A percentile compares a stretch with the other conserved stretches of the same genome.
Evolutionary conservation across 2,329 filamentous ascomycete genomes (phyloP).

Genomic region (Knoxdaviesia proteae): DNA sequence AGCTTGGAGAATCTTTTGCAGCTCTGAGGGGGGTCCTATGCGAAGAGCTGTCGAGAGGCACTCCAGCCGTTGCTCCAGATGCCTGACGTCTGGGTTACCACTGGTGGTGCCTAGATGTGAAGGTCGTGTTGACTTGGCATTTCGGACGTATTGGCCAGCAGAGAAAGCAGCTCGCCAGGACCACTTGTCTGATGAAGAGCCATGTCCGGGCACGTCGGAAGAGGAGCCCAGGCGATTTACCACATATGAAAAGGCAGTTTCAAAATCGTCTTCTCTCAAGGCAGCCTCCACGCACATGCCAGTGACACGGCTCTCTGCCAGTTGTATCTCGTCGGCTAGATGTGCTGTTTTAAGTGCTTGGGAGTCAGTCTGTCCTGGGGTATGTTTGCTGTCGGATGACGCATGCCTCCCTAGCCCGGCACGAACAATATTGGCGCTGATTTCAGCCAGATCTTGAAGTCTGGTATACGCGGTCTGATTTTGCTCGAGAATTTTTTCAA

Average conservation of each 20-base stretch:
- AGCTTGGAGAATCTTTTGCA: slow-evolving; percentile 54
- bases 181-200: slow-evolving; percentile 32
- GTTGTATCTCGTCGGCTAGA: slow-evolving; percentile 8
- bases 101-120: slow-evolving; percentile 39
- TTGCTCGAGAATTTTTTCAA: slow-evolving; percentile 54
- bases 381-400: slow-evolving; percentile 1
- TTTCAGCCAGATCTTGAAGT: slow-evolving; percentile 49
- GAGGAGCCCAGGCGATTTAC: slow-evolving; percentile 39
- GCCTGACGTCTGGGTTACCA: slow-evolving; percentile 41
- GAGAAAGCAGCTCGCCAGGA: slow-evolving; percentile 63
- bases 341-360: slow-evolving; percentile 3
- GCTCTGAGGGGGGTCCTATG: slow-evolving; percentile 45
- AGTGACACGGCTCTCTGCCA: slow-evolving; percentile 45
- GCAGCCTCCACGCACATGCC: slow-evolving; percentile 68
- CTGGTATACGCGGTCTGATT: slow-evolving; percentile 56
- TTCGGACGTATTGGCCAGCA: slow-evolving; percentile 53
- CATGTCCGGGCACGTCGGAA: slow-evolving; percentile 6
- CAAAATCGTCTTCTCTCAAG: slow-evolving; percentile 58
- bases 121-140: slow-evolving; percentile 27
- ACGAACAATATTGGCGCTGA: slow-evolving; percentile 45
- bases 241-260: slow-evolving; percentile 71
- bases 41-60: slow-evolving; percentile 56
- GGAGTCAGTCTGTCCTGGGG: slow-evolving; percentile 5
- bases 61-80: slow-evolving; percentile 64
- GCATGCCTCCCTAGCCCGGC: slow-evolving; percentile 22